These are phyloP conservation scores for Trichoderma virens DNA, from an alignment of 495 filamentous ascomycete species.

Conservation along the genomic window DNA sequence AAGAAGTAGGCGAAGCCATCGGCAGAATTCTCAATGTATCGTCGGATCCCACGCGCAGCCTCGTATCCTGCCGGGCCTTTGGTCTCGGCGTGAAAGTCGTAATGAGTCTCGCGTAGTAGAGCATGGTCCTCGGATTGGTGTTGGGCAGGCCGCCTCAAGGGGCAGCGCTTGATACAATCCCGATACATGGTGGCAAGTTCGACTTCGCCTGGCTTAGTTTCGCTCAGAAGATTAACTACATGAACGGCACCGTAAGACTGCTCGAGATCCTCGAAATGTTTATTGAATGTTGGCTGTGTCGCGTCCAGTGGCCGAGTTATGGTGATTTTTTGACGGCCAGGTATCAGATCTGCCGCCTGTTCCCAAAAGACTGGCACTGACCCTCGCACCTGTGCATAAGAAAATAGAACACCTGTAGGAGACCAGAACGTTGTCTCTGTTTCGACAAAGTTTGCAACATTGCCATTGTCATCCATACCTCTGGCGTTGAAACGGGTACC, in stretches of 20 bases:
- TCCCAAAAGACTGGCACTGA: conserved; percentile 98
- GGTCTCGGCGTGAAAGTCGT: conserved; percentile 93
- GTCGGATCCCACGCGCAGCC: conserved; percentile 68
- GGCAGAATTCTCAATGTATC: conserved; percentile 64
- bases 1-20: conserved; percentile 87
- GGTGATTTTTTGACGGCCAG: conserved; percentile 90
- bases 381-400: conserved; percentile 86
- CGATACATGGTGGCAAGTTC: conserved; percentile 72
- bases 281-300: conserved; percentile 90
- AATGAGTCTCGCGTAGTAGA: conserved; percentile 71
- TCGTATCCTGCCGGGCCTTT: conserved; percentile 82
- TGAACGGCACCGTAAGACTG: conserved; percentile 82
- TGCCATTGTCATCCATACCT: conserved; percentile 94
- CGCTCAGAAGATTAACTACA: conserved; percentile 84
- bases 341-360: conserved; percentile 77
- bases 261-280: conserved; percentile 79
- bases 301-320: conserved; percentile 84
- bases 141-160: conserved; percentile 45
- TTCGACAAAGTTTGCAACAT: conserved; percentile 84
- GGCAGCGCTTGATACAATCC: conserved; percentile 64
- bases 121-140: conserved; percentile 51
- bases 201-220: conserved; percentile 72
- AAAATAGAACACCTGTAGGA: conserved; percentile 70
- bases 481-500: conserved; percentile 94
- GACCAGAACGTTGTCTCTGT: conserved; percentile 67